Base-by-base conservation (phyloP, 139 green algal genomes). In the Chlamydomonas incerta region DNA sequence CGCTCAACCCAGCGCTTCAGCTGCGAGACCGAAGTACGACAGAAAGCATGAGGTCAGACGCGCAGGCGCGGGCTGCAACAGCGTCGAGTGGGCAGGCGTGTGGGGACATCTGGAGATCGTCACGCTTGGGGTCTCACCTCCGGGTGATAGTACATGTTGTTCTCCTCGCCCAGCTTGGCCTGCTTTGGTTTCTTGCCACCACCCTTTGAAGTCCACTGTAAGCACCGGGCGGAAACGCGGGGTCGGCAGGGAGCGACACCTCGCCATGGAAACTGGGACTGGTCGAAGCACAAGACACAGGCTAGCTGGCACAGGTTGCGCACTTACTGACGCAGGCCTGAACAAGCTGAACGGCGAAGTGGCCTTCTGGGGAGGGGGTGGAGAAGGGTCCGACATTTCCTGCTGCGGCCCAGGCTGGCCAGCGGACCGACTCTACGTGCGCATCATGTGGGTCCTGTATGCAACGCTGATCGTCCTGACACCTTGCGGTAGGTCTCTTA, bases 1-100 rank as follows among this genome's bases (percentile, higher is more conserved):
- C n/a, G 58, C 73, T 91, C 88, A 13, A 91, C 83, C 88, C 88
- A 91, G 20, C 83, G 83, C 55, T 89, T 89, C 14, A 91, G 60
- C 88, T 91, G 84, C 67, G 37, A 50, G 5, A 50, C 60, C 23
- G 6, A 76, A 35, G 50, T 2, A 28, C 3, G 13, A 29, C 20
- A 71, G 20, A 3, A 10, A 24, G 55, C 55, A 57, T 10, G 11
- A 57, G 14, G 14, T 57, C 50, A 57, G 50, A 57, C 11, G 50
- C 50, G 10, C 50, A 10, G 50, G 11, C 11, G 50, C 11, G 50
- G 50, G 11, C 11, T 57, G 50, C 11, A 57, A 20, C 11, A 57
- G 50, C 11, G 50, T n/a, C n/a, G n/a, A n/a, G n/a, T n/a, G n/a
- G n/a, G n/a, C n/a, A n/a, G n/a, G n/a, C n/a, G n/a, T n/a, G n/a